Evolutionary conservation across 768 basidiomycete species (phyloP).

Genomic region (Gymnopilus dilepis): DNA sequence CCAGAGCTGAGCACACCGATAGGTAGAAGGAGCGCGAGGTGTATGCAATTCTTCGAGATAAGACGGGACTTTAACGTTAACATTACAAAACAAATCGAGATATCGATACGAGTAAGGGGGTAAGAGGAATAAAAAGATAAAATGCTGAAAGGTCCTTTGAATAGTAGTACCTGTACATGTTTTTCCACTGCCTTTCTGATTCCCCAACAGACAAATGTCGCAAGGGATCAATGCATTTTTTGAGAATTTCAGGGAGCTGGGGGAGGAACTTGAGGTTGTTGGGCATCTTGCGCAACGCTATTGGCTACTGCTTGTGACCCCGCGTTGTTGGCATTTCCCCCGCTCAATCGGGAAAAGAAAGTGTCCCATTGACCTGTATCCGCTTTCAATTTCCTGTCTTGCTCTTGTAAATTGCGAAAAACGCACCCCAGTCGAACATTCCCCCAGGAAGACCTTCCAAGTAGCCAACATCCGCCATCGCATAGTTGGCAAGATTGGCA

Average conservation of each 20-base stretch:
- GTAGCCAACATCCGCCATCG: constrained; percentile 69
- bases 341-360: constrained; percentile 70
- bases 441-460: constrained; percentile 81
- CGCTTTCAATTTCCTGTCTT: background rate
- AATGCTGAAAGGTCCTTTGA: constrained; percentile 1
- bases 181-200: constrained; percentile 1
- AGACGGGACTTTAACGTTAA: constrained; percentile 8
- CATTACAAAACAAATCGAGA: constrained; percentile 10
- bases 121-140: background rate
- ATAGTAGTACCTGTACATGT: constrained; percentile 4
- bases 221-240: background rate
- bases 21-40: background rate
- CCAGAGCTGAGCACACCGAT: background rate
- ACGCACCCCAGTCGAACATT: constrained; percentile 88
- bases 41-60: background rate
- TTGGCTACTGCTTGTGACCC: constrained; percentile 29
- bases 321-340: constrained; percentile 10
- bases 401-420: background rate
- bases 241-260: background rate
- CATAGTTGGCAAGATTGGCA: constrained; percentile 64
- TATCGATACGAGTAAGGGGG: no score
- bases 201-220: constrained; percentile 5
- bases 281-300: background rate
- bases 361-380: constrained; percentile 78
- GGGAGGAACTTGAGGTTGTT: background rate